Evolutionary conservation across 202 grass and related monocot species (phyloP).

Genomic region (Bolboschoenoplectus hybrid): DNA sequence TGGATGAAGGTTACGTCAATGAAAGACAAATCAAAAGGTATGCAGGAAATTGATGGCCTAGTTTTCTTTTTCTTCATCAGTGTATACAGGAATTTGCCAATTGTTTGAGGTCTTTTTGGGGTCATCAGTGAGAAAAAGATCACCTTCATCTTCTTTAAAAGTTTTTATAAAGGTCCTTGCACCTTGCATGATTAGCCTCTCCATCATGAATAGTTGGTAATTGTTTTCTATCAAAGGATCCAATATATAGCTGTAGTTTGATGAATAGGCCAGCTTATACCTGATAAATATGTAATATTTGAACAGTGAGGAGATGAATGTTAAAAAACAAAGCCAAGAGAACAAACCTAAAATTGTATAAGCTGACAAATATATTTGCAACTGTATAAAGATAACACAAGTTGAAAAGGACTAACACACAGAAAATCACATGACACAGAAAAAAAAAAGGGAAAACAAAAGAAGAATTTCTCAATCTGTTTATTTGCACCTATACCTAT

Average conservation of each 20-base stretch:
- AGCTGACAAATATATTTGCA: neutral
- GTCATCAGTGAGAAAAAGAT: constrained; percentile 82
- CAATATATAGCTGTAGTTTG: constrained; percentile 81
- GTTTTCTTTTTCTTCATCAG: constrained; percentile 42
- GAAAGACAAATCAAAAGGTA: neutral
- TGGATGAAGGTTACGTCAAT: neutral
- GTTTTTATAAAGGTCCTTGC: constrained; percentile 87
- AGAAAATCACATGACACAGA: neutral
- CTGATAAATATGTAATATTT: constrained; percentile 44
- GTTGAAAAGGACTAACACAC: neutral
- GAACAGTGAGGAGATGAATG: neutral
- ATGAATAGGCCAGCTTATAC: constrained; percentile 80
- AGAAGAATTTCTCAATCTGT: neutral
- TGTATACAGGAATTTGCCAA: constrained; percentile 87
- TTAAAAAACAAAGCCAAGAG: neutral
- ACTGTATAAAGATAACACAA: neutral
- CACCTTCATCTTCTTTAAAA: constrained; percentile 75
- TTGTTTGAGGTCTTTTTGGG: constrained; percentile 72
- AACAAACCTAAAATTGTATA: neutral
- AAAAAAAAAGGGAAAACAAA: neutral
- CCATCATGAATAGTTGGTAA: constrained; percentile 90
- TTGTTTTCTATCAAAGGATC: constrained; percentile 73
- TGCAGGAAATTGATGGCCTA: constrained; percentile 6
- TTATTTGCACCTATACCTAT: neutral
- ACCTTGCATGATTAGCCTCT: constrained; percentile 83